Evolutionary conservation across 176 grass and related monocot species (phyloP).

Genomic region (Aechmea fasciata): DNA sequence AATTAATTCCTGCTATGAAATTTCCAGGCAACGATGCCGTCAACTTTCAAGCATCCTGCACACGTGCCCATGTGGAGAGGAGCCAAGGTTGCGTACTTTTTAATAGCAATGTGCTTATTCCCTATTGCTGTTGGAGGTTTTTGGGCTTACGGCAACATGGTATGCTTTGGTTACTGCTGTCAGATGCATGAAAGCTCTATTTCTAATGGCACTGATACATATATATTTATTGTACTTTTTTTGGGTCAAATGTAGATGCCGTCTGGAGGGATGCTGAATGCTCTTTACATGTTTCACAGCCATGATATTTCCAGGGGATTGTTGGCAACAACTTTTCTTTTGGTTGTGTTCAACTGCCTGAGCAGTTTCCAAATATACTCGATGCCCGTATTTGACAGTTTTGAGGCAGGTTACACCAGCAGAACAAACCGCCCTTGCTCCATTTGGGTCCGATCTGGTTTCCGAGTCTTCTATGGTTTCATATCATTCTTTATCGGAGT

Average conservation of each 20-base stretch:
- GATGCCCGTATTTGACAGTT: conserved; percentile 94
- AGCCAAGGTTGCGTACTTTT: conserved; percentile 68
- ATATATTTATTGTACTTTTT: conserved; percentile 6
- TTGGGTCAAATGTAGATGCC: conserved; percentile 46
- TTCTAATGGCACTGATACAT: conserved; percentile 5
- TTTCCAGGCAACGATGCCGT: conserved; percentile 89
- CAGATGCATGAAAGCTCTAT: not conserved
- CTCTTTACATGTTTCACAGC: conserved; percentile 77
- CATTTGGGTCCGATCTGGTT: conserved; percentile 65
- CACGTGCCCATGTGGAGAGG: conserved; percentile 98
- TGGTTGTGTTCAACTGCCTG: conserved; percentile 92
- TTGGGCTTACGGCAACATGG: conserved; percentile 94
- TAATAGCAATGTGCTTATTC: conserved; percentile 89
- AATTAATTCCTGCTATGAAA: not conserved
- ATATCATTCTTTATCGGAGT: conserved; percentile 82
- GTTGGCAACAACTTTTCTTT: conserved; percentile 63
- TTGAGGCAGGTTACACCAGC: conserved; percentile 79
- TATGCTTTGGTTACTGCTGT: conserved; percentile 25
- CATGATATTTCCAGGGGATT: conserved; percentile 60
- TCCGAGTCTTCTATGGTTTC: conserved; percentile 85
- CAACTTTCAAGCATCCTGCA: conserved; percentile 90
- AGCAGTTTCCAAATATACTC: conserved; percentile 99
- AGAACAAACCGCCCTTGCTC: conserved; percentile 92
- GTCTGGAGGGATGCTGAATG: conserved; percentile 67
- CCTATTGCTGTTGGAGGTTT: conserved; percentile 84